Evolutionary conservation across 805 yeast species (phyloP).

Genomic region (Lipomyces kockii): DNA sequence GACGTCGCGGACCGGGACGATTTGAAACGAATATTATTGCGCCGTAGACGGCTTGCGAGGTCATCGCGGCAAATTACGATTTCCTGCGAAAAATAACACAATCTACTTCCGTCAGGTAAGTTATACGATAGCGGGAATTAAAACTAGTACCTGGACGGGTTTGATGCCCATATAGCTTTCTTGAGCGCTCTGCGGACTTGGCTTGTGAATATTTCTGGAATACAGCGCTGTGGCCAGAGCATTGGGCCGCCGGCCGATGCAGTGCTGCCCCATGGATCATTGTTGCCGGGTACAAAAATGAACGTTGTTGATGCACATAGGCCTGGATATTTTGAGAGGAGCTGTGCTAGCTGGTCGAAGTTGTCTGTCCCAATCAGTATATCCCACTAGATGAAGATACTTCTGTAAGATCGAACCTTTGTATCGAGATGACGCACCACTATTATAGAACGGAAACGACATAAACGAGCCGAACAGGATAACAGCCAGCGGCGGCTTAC

Average conservation of each 20-base stretch:
- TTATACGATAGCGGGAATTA: not conserved
- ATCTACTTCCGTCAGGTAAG: slow-evolving; percentile 16
- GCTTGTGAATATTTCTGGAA: slow-evolving; percentile 74
- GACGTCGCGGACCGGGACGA: slow-evolving; percentile 14
- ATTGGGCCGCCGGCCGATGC: slow-evolving; percentile 63
- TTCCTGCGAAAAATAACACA: slow-evolving; percentile 84
- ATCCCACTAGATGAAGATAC: no score
- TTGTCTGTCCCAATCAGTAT: slow-evolving; percentile 44
- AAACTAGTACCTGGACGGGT: slow-evolving; percentile 62
- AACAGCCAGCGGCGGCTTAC: slow-evolving; percentile 69
- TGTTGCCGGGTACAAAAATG: slow-evolving; percentile 82
- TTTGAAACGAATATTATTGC: slow-evolving; percentile 60
- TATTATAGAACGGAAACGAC: slow-evolving; percentile 64
- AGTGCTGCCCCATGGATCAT: slow-evolving; percentile 91
- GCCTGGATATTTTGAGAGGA: slow-evolving; percentile 63
- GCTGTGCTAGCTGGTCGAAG: slow-evolving; percentile 74
- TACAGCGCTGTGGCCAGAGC: slow-evolving; percentile 71
- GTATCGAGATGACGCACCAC: slow-evolving; percentile 57
- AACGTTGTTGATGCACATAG: slow-evolving; percentile 60
- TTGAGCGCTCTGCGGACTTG: slow-evolving; percentile 63
- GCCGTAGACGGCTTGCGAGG: slow-evolving; percentile 66
- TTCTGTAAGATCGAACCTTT: slow-evolving; percentile 43
- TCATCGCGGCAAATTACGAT: slow-evolving; percentile 76
- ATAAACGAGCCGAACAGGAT: slow-evolving; percentile 82
- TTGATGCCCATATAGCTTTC: slow-evolving; percentile 64